These are phyloP conservation scores for Penicillium ochrochloron DNA, from an alignment of 495 filamentous ascomycete species.

Conservation along the genomic window DNA sequence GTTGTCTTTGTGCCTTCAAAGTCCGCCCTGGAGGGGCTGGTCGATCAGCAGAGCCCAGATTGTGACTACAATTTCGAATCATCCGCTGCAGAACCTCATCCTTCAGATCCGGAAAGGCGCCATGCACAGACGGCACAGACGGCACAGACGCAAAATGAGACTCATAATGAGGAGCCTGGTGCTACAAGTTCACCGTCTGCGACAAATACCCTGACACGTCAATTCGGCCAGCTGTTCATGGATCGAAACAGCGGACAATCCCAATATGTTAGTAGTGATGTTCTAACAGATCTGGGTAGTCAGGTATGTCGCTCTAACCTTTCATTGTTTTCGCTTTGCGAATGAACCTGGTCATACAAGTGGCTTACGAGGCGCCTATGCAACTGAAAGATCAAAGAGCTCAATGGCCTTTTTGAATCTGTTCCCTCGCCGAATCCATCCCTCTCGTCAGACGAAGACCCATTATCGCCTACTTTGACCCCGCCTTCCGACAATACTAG, in stretches of 20 bases:
- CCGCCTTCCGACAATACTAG: not conserved
- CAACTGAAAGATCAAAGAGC: slow-evolving; percentile 54
- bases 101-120: too few species aligned
- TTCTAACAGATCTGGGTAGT: slow-evolving; percentile 10
- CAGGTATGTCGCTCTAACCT: slow-evolving; percentile 8
- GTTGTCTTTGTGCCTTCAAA: too few species aligned
- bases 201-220: slow-evolving; percentile 6
- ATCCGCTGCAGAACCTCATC: too few species aligned
- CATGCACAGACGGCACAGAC: too few species aligned
- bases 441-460: slow-evolving; percentile 59
- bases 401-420: slow-evolving; percentile 52
- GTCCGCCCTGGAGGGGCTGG: too few species aligned
- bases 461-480: not conserved
- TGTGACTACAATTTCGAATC: too few species aligned
- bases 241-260: slow-evolving; percentile 18
- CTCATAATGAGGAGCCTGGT: too few species aligned
- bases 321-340: too few species aligned
- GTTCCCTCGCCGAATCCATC: slow-evolving; percentile 1
- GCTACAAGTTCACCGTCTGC: not conserved
- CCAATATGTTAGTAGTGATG: slow-evolving; percentile 54
- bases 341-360: slow-evolving; percentile 24
- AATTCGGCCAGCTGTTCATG: slow-evolving; percentile 62
- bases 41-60: too few species aligned
- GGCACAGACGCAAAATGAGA: too few species aligned
- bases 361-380: slow-evolving; percentile 27